Conservation (phyloP, 2,329 filamentous ascomycete species). For the Neodidymelliopsis sp. region DNA sequence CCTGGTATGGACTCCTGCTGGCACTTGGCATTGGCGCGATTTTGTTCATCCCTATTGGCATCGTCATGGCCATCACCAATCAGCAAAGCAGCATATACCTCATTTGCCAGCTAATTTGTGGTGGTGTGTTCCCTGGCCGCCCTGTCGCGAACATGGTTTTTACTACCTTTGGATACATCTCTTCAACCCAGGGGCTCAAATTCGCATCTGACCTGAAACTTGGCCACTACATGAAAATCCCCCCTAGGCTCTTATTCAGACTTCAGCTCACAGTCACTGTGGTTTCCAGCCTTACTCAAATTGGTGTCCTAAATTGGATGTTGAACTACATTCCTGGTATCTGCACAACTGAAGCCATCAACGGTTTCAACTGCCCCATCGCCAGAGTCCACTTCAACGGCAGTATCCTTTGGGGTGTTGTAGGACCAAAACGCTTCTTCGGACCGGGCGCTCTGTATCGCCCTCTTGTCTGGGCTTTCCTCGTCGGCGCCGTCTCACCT, state of each 20-base stretch:
- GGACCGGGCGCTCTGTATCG: slow-evolving; percentile 77
- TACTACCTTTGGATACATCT: slow-evolving; percentile 89
- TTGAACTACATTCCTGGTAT: slow-evolving; percentile 77
- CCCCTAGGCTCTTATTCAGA: slow-evolving; percentile 78
- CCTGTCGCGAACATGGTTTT: slow-evolving; percentile 95
- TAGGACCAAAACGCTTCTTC: slow-evolving; percentile 84
- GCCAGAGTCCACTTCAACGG: slow-evolving; percentile 91
- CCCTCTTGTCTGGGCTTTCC: slow-evolving; percentile 81
- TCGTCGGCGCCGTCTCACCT: slow-evolving; percentile 76
- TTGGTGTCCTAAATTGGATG: slow-evolving; percentile 90
- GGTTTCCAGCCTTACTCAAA: slow-evolving; percentile 81
- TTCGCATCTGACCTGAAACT: slow-evolving; percentile 88
- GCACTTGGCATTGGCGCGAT: slow-evolving; percentile 79
- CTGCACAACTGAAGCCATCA: slow-evolving; percentile 80
- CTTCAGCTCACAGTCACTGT: slow-evolving; percentile 79
- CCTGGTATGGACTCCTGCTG: slow-evolving; percentile 85
- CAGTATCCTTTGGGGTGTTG: slow-evolving; percentile 87
- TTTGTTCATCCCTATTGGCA: slow-evolving; percentile 89
- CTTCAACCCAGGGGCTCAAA: slow-evolving; percentile 86
- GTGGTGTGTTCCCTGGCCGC: slow-evolving; percentile 80
- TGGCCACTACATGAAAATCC: slow-evolving; percentile 88
- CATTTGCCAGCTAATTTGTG: slow-evolving; percentile 85
- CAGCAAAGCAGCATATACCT: slow-evolving; percentile 87
- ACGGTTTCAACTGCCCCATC: slow-evolving; percentile 87
- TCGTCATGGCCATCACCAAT: slow-evolving; percentile 92